phyloP scores from a whole-genome alignment of 2,329 filamentous ascomycete genomes.

The Aspergillus transmontanensis region DNA sequence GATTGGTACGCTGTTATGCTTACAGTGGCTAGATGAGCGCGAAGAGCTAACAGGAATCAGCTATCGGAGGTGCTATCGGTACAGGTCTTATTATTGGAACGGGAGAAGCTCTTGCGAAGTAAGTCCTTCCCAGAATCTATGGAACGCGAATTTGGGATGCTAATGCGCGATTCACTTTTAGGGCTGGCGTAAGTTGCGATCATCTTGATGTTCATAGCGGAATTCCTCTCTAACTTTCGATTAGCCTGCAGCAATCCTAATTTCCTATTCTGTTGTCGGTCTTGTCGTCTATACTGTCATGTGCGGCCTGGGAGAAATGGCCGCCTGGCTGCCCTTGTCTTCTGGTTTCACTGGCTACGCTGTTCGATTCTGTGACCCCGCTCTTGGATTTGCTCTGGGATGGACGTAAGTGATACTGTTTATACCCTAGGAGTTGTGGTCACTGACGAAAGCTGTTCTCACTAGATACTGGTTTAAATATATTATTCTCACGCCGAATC shows the following conservation, averaged over 20 bases:
- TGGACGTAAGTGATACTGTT: conserved; percentile 57
- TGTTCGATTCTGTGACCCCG: conserved; percentile 75
- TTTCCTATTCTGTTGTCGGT: conserved; percentile 48
- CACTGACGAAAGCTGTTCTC: neutral
- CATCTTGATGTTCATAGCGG: neutral
- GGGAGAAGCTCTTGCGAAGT: conserved; percentile 41
- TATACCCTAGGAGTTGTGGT: conserved; percentile 9
- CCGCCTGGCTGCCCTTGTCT: conserved; percentile 75
- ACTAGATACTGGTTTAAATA: conserved; percentile 68
- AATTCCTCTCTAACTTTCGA: conserved; percentile 11
- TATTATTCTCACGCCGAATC: conserved; percentile 83
- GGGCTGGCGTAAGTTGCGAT: conserved; percentile 39
- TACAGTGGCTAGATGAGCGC: neutral
- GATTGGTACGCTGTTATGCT: conserved; percentile 35
- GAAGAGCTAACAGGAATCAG: conserved; percentile 23
- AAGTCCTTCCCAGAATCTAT: conserved; percentile 12
- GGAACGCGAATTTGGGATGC: conserved; percentile 3
- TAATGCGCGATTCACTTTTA: conserved; percentile 21
- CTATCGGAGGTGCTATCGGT: conserved; percentile 47
- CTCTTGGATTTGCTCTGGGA: conserved; percentile 76
- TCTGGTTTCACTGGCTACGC: conserved; percentile 83
- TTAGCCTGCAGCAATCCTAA: conserved; percentile 45
- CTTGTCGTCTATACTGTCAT: conserved; percentile 77
- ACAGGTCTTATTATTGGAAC: conserved; percentile 47
- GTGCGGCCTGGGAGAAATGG: conserved; percentile 82